phyloP scores from a whole-genome alignment of 2,329 filamentous ascomycete genomes.

The Aspergillus tubingensis region DNA sequence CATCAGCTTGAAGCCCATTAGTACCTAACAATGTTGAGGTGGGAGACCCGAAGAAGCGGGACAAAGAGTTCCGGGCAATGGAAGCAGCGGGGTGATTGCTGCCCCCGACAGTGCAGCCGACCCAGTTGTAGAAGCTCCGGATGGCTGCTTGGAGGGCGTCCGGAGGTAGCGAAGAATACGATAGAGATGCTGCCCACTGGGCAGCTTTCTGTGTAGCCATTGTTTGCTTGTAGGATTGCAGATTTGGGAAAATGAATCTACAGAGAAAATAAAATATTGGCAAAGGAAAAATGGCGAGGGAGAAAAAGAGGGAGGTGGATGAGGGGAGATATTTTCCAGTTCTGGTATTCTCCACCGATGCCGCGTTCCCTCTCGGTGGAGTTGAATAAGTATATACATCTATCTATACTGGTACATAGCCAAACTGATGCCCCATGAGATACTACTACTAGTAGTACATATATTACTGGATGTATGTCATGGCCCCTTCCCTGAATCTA shows the following conservation, averaged over 20 bases:
- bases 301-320: background rate
- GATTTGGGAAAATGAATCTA: background rate
- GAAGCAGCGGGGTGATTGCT: conserved; percentile 49
- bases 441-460: background rate
- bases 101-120: conserved; percentile 56
- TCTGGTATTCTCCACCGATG: background rate
- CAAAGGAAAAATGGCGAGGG: background rate
- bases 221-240: background rate
- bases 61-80: conserved; percentile 40
- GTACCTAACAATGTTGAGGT: conserved; percentile 42
- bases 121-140: conserved; percentile 57
- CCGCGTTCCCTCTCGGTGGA: background rate
- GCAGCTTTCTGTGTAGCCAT: conserved; percentile 28
- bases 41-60: conserved; percentile 40
- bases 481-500: no score
- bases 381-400: background rate
- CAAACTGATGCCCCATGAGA: background rate
- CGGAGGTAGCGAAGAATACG: conserved; percentile 43
- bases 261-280: background rate
- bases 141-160: conserved; percentile 48
- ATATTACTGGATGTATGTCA: no score
- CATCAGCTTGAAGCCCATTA: conserved; percentile 36
- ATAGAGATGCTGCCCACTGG: conserved; percentile 49
- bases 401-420: background rate
- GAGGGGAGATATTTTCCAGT: background rate